Percentiles rank a stretch among this genome's conserved stretches.
Conservation (phyloP, 495 filamentous ascomycete genomes). For the Hypomontagnella monticulosa region DNA sequence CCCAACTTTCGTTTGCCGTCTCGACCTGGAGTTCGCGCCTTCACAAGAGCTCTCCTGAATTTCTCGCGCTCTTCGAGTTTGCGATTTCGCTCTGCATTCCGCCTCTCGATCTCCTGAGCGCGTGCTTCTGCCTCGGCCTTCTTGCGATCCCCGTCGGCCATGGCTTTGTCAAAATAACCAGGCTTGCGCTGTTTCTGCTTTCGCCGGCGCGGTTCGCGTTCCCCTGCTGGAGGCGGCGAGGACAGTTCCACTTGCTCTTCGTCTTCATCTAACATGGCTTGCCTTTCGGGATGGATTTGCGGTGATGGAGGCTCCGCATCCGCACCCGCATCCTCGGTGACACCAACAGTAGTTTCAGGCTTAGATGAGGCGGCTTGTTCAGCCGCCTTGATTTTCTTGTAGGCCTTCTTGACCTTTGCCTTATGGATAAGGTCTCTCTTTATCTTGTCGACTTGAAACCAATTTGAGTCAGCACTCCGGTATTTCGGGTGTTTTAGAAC, state of each 20-base stretch:
- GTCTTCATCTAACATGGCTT: slow-evolving; percentile 64
- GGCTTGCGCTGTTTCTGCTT: slow-evolving; percentile 61
- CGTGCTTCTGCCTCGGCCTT: slow-evolving; percentile 71
- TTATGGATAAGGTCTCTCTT: slow-evolving; percentile 90
- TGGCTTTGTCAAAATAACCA: slow-evolving; percentile 79
- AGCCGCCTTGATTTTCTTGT: slow-evolving; percentile 83
- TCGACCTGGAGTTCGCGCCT: slow-evolving; percentile 76
- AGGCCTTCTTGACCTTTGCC: slow-evolving; percentile 92
- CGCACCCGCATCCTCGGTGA: slow-evolving; percentile 18
- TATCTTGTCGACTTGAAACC: slow-evolving; percentile 82
- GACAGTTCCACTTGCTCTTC: slow-evolving; percentile 41
- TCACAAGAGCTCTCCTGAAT: slow-evolving; percentile 74
- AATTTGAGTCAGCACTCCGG: slow-evolving; percentile 22
- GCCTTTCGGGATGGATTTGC: slow-evolving; percentile 77
- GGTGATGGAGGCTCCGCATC: slow-evolving; percentile 48
- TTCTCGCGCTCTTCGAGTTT: slow-evolving; percentile 70
- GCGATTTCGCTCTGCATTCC: slow-evolving; percentile 60
- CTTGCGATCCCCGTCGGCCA: slow-evolving; percentile 72
- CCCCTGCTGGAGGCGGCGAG: slow-evolving; percentile 8
- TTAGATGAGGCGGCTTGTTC: slow-evolving; percentile 48
- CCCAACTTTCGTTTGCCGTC: slow-evolving; percentile 87
- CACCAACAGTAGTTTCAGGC: slow-evolving; percentile 22
- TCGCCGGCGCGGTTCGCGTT: slow-evolving; percentile 35
- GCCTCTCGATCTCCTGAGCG: slow-evolving; percentile 64
- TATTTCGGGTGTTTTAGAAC: not conserved